Evolutionary conservation across 2,329 filamentous ascomycete species (phyloP).

Genomic region (Pezicula carpinea): DNA sequence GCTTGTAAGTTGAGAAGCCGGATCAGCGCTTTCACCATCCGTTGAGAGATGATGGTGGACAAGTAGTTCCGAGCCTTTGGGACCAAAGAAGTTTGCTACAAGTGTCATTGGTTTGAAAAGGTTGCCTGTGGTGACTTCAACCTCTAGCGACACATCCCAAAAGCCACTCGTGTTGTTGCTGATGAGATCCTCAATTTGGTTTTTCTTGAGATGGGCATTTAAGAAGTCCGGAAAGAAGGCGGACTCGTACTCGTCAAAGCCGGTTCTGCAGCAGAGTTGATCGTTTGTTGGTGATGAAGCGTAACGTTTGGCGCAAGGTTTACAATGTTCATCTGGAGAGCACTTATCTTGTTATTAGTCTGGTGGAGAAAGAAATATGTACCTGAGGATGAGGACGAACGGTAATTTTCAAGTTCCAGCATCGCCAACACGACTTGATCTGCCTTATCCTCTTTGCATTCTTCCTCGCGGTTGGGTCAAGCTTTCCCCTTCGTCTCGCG

Average conservation of each 20-base stretch:
- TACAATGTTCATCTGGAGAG: constrained; percentile 15
- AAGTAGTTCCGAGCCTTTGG: constrained; percentile 12
- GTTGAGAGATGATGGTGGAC: constrained; percentile 10
- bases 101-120: constrained; percentile 17
- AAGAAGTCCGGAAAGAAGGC: constrained; percentile 20
- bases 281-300: not conserved
- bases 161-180: constrained; percentile 17
- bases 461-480: constrained; percentile 14
- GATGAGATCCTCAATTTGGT: constrained; percentile 20
- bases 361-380: not conserved
- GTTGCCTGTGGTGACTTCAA: constrained; percentile 16
- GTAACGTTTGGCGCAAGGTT: constrained; percentile 14
- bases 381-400: constrained; percentile 4
- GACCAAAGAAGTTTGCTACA: constrained; percentile 12
- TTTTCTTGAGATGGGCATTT: constrained; percentile 19
- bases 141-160: constrained; percentile 6
- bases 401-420: constrained; percentile 20
- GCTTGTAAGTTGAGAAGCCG: constrained; percentile 7
- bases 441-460: constrained; percentile 16
- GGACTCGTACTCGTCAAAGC: constrained; percentile 17
- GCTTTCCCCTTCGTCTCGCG: constrained; percentile 10
- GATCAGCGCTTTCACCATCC: constrained; percentile 3
- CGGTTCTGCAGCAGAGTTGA: constrained; percentile 14
- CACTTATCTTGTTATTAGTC: constrained; percentile 11
- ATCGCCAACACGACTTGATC: constrained; percentile 19